Base-by-base conservation (phyloP, 768 basidiomycete genomes). In the Hysterangium stoloniferum region DNA sequence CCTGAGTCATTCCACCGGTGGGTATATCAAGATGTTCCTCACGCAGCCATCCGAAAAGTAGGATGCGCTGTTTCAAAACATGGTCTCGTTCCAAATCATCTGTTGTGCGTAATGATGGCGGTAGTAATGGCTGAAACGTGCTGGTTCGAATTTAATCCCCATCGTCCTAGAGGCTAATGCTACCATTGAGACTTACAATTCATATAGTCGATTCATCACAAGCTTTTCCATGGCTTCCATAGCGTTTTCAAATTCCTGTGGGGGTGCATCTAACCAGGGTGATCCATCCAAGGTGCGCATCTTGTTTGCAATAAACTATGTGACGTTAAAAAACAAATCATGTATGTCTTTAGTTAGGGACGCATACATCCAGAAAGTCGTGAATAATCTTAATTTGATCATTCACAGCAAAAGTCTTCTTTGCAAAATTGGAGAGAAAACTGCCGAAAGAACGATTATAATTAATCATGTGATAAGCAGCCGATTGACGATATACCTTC, bases 141-240 rank as follows among this genome's bases (percentile, higher is more conserved):
- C 95, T 96, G 63, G 35, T 34, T 54, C 31, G 47, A 53, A 56
- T 54, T 42, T 27, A 29, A 44, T 24, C 36, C 56, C 52, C 38
- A 47, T 28, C 43, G 28, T 31, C n/a, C 2, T 46, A 25, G 19
- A 24, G 9, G 1, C 35, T 28, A 19, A 29, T 36, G 35, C 12
- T 29, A 52, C 19, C 25, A 17, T 20, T 43, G 4, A 19, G 12
- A 79, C 86, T 62, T 55, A 97, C 94, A 88, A 91, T 59, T 93
- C 90, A 65, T 96, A 98, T 46, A 98, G 69, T 45, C 92, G 74
- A 59, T 98, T 99, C 96, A 99, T 98, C 57, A 99, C 96, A 6
- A 99, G 77, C 66, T 99, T 99, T 74, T 99, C 96, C 91, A 98
- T 97, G 45, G 93, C 94, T 67, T 99, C 96, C 72, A 92, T 79